phyloP scores from a whole-genome alignment of 805 yeast species.

The Starmerella kuoi region DNA sequence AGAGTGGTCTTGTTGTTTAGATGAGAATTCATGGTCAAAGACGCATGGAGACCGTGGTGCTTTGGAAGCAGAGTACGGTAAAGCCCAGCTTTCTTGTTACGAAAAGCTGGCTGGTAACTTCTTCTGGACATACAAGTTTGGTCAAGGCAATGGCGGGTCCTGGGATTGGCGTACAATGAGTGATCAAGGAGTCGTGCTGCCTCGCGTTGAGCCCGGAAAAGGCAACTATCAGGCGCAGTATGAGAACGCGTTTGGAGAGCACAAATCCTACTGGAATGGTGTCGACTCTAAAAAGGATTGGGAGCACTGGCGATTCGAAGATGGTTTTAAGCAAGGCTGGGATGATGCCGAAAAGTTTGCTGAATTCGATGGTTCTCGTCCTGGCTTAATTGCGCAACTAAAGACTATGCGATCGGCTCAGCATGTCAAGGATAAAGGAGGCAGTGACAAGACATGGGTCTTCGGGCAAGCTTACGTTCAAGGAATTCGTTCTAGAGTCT shows the following conservation, averaged over 20 bases:
- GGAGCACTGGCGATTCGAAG: conserved; percentile 72
- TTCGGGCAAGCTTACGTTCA: conserved; percentile 76
- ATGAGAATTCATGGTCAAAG: conserved; percentile 60
- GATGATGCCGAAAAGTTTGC: conserved; percentile 59
- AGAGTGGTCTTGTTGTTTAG: conserved; percentile 81
- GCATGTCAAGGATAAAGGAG: conserved; percentile 46
- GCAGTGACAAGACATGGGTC: conserved; percentile 59
- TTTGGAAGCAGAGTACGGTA: conserved; percentile 52
- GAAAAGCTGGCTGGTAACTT: conserved; percentile 50
- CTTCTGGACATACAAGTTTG: conserved; percentile 87
- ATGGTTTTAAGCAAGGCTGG: conserved; percentile 70
- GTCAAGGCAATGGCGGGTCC: conserved; percentile 86
- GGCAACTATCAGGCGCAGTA: conserved; percentile 25
- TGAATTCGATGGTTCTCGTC: conserved; percentile 49
- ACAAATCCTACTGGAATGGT: conserved; percentile 55
- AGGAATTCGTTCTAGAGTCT: conserved; percentile 36
- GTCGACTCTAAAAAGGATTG: conserved; percentile 46
- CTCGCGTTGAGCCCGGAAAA: conserved; percentile 5
- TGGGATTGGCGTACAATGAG: conserved; percentile 82
- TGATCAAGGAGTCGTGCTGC: conserved; percentile 13
- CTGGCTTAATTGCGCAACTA: conserved; percentile 72
- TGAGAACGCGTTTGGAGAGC: conserved; percentile 34
- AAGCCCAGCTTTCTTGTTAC: conserved; percentile 39
- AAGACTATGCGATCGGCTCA: conserved; percentile 46
- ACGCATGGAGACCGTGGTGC: conserved; percentile 38